These are phyloP conservation scores for Lecanicillium sp. DNA, from an alignment of 2,329 filamentous ascomycete species.

Conservation along the genomic window DNA sequence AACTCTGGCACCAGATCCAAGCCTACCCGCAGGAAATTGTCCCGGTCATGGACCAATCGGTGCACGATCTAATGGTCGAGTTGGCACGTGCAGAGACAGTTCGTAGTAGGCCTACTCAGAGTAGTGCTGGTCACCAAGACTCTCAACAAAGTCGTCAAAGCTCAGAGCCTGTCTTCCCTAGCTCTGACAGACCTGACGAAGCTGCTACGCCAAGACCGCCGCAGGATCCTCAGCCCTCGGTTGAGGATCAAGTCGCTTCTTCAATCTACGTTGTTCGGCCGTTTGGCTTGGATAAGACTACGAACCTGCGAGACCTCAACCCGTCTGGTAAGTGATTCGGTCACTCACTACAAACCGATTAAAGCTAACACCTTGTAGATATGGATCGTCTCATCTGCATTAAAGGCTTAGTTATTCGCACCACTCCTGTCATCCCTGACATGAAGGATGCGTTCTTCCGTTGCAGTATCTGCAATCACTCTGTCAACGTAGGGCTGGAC, in stretches of 20 bases:
- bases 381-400: constrained; percentile 95
- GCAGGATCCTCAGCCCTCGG: constrained; percentile 43
- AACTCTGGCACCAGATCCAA: constrained; percentile 92
- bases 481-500: constrained; percentile 83
- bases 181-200: constrained; percentile 61
- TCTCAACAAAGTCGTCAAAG: constrained; percentile 46
- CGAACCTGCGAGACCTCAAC: constrained; percentile 90
- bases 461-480: constrained; percentile 88
- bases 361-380: constrained; percentile 38
- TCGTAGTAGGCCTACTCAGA: constrained; percentile 55
- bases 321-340: constrained; percentile 53
- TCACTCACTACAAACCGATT: background rate
- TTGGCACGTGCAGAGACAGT: constrained; percentile 74
- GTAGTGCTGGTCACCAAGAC: constrained; percentile 37
- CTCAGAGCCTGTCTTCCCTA: constrained; percentile 69
- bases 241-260: constrained; percentile 74
- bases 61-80: constrained; percentile 91
- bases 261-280: constrained; percentile 80
- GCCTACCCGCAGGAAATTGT: constrained; percentile 95
- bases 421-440: constrained; percentile 93
- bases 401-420: constrained; percentile 92
- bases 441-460: constrained; percentile 99
- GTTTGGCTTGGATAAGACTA: constrained; percentile 76
- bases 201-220: constrained; percentile 27
- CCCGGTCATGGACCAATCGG: constrained; percentile 87